These are phyloP conservation scores for Pythium insidiosum DNA, from an alignment of 352 stramenopile genomes.

Conservation along the genomic window DNA sequence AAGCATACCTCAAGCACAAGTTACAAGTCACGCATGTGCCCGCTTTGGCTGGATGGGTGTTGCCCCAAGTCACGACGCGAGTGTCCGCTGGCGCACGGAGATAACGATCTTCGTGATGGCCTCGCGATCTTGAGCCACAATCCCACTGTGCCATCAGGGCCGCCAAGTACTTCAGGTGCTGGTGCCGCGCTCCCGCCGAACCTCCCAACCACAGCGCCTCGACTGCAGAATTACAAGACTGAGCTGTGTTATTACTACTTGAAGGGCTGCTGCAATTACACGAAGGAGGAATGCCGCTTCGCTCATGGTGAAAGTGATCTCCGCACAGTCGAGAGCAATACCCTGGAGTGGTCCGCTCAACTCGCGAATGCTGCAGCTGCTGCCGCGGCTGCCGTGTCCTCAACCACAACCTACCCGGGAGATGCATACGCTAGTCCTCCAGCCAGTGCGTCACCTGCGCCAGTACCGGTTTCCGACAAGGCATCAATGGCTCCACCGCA, in stretches of 20 bases:
- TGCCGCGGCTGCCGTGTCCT: background rate
- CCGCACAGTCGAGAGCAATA: conserved; percentile 79
- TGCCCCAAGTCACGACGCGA: conserved; percentile 73
- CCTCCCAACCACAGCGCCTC: conserved; percentile 41
- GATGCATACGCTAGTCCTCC: background rate
- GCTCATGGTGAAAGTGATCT: conserved; percentile 77
- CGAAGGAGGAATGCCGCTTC: conserved; percentile 83
- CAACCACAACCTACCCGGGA: conserved; percentile 1
- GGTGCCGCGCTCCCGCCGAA: background rate
- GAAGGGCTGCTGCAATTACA: conserved; percentile 85
- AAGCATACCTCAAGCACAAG: conserved; percentile 31
- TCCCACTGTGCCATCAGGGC: no score
- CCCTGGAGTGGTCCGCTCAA: conserved; percentile 46
- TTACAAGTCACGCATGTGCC: conserved; percentile 79
- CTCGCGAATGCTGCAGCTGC: conserved; percentile 17
- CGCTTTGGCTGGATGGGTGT: conserved; percentile 60
- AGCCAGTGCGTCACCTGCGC: background rate
- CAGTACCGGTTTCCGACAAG: no score
- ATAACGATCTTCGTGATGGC: conserved; percentile 64
- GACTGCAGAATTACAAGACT: conserved; percentile 86
- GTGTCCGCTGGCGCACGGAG: conserved; percentile 66
- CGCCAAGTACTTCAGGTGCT: no score
- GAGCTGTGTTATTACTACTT: conserved; percentile 87
- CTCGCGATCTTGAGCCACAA: conserved; percentile 19
- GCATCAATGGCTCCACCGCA: no score